Base-by-base conservation (phyloP, 305 asterid genomes). In the Vinca major region DNA sequence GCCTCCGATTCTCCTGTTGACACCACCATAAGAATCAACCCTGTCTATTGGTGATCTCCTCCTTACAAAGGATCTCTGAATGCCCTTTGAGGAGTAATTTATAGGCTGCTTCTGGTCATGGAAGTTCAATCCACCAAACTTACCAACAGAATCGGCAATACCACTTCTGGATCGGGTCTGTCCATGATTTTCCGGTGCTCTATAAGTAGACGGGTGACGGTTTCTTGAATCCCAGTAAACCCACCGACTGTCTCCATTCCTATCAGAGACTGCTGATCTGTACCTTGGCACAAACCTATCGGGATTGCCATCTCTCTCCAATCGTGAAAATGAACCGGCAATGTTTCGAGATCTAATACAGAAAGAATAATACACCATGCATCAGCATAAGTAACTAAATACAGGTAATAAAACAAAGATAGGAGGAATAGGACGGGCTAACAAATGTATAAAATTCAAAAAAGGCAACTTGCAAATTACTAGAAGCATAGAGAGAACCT, bases 141-240 rank as follows among this genome's bases (percentile, higher is more conserved):
- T 81, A 41, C 75, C 84, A 16, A 69, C 65, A 8, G 73, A 63
- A 63, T 81, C 79, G 39, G 77, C 71, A 36, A 60, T 70, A 20
- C 79, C 79, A 71, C 43, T 75, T 78, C 89, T 81, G 51, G 87
- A 85, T 74, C 88, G 71, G 69, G 76, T 65, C 65, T 70, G 65
- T 48, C 61, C 71, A 54, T 76, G 90, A 79, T 80, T 85, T 53
- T 79, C 87, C 0, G 64, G 50, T 58, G 80, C 85, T 65, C 79
- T 81, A 81, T 80, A 78, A 66, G 55, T 74, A 70, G 86, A 75
- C 26, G 80, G 55, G 72, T 72, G 77, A 41, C 81, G 85, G 74
- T 74, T 67, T 81, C 84, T 90, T 1, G 90, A 73, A 71, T 76
- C 84, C 95, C 86, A 80, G 65, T 77, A 80, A 60, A 71, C 68